Base-by-base conservation (phyloP, 306 rosid genomes). In the Medicago lupulina region DNA sequence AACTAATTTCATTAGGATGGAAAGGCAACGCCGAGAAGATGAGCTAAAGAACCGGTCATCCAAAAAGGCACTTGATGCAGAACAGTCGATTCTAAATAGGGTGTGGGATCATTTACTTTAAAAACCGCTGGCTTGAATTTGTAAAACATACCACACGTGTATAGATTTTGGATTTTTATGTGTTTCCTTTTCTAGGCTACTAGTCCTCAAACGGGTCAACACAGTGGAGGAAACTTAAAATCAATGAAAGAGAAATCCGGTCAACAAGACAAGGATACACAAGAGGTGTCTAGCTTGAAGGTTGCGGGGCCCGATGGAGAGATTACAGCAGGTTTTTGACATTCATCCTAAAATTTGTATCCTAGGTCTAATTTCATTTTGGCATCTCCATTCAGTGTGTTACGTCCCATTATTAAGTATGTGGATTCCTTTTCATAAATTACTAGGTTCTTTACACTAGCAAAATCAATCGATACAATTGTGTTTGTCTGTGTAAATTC, bases 1-100 rank as follows among this genome's bases (percentile, higher is more conserved):
- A 58, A 76, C 18, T 60, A 70, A 78, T 76, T 55, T 80, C 59
- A 57, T 55, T 78, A 87, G 90, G 80, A 87, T 87, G 88, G 90
- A 87, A 79, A 87, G 90, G 77, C 90, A 87, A 76, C 88, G 88
- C 39, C 83, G 86, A 18, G 90, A 87, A 76, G 90, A 87, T 44
- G 90, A 87, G 80, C 76, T 76, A 59, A 87, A 87, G 85, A 82
- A 80, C 80, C 79, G 86, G 28, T 78, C 90, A 16, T 84, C 90
- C 72, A 87, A 80, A 63, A 87, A 71, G 78, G 67, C 78, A 70
- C 36, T 34, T 46, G 88, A 87, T 49, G 85, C 87, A 39, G 86
- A 87, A 50, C 88, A 84, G 68, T 77, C 90, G 10, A 77, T 71
- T 74, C 78, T 87, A 46, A 87, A 84, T 82, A 77, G 88, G 85